phyloP scores from a whole-genome alignment of 2,329 filamentous ascomycete genomes.

The Albophoma yamanashiensis region DNA sequence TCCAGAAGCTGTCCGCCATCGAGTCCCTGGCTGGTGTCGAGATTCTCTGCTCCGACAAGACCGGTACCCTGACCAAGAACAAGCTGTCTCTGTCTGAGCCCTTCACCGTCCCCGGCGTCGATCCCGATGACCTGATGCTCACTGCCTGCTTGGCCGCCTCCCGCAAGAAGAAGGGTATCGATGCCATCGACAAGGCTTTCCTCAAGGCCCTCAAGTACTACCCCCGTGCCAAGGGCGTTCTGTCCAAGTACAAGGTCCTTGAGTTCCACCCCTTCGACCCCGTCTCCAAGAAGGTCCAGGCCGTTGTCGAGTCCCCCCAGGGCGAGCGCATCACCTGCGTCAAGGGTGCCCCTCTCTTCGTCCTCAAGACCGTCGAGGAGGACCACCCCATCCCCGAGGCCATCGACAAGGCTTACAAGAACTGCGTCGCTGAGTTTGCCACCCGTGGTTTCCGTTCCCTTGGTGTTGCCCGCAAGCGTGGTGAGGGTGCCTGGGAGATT shows the following conservation, averaged over 20 bases:
- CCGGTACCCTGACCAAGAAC: slow-evolving; percentile 88
- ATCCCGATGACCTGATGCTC: slow-evolving; percentile 81
- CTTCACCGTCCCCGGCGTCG: slow-evolving; percentile 71
- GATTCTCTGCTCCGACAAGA: slow-evolving; percentile 92
- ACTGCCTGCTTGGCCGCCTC: slow-evolving; percentile 84
- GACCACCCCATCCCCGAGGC: slow-evolving; percentile 70
- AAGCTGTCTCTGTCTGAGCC: slow-evolving; percentile 82
- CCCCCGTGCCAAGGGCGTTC: slow-evolving; percentile 67
- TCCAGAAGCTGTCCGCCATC: slow-evolving; percentile 85
- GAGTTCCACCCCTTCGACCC: slow-evolving; percentile 86
- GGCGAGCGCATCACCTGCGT: slow-evolving; percentile 81
- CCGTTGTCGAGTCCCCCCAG: slow-evolving; percentile 70
- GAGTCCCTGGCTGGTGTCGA: slow-evolving; percentile 88
- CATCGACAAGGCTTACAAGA: slow-evolving; percentile 77
- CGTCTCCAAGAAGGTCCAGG: slow-evolving; percentile 86
- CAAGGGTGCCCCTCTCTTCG: slow-evolving; percentile 83
- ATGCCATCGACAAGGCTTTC: slow-evolving; percentile 92
- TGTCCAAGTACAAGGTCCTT: slow-evolving; percentile 75
- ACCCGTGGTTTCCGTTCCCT: slow-evolving; percentile 90
- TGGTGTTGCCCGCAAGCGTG: slow-evolving; percentile 84
- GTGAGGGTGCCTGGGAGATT: slow-evolving; percentile 75
- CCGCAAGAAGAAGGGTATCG: slow-evolving; percentile 92
- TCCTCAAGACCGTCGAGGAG: slow-evolving; percentile 78
- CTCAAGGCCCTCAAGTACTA: slow-evolving; percentile 76
- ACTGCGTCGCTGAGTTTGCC: slow-evolving; percentile 85